Percentiles rank a stretch among this genome's conserved stretches.
Evolutionary conservation across 345 rosid genomes (phyloP).

Genomic region (Brassica cretica): DNA sequence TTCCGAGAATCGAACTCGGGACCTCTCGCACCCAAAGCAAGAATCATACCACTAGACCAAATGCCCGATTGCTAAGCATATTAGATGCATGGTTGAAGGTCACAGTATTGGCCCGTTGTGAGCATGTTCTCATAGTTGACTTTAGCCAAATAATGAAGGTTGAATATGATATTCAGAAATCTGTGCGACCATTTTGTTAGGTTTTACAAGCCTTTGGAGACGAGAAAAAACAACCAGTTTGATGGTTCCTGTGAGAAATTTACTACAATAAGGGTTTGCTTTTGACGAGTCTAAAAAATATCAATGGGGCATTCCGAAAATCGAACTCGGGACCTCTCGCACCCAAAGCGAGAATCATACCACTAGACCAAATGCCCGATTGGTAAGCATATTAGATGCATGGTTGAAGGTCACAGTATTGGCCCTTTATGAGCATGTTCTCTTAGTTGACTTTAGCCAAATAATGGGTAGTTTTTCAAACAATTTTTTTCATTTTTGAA

Average conservation of each 20-base stretch:
- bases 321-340: conserved; percentile 26
- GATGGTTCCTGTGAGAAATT: too few species aligned
- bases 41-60: conserved; percentile 87
- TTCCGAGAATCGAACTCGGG: conserved; percentile 33
- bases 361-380: conserved; percentile 70
- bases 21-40: background rate
- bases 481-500: too few species aligned
- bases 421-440: too few species aligned
- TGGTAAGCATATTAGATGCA: background rate
- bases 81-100: background rate
- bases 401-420: too few species aligned
- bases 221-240: too few species aligned
- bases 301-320: conserved; percentile 25
- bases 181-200: too few species aligned
- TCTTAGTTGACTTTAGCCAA: too few species aligned
- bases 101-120: background rate
- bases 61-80: conserved; percentile 37
- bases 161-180: too few species aligned
- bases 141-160: background rate
- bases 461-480: too few species aligned
- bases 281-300: too few species aligned
- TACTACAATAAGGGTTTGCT: too few species aligned
- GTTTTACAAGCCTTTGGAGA: too few species aligned
- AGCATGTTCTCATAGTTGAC: background rate
- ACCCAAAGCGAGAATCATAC: conserved; percentile 73